Percentiles rank a stretch among this genome's conserved stretches.
phyloP scores from a whole-genome alignment of 140 eudicot species.

The Stevia rebaudiana region DNA sequence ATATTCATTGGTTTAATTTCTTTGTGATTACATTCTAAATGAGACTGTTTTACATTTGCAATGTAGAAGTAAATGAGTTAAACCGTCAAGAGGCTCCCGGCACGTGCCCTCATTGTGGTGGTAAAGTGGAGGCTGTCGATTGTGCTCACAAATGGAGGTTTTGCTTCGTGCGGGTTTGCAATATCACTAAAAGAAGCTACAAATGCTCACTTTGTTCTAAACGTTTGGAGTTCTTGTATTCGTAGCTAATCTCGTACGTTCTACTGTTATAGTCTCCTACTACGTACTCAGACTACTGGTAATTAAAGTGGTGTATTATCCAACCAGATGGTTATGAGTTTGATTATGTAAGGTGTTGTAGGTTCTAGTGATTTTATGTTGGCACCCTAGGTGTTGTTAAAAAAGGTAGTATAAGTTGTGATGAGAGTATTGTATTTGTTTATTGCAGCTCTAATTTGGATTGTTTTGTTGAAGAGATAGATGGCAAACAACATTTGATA shows the following conservation, averaged over 20 bases:
- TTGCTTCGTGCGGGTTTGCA: slow-evolving; percentile 31
- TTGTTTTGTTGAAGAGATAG: neutral
- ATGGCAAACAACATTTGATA: neutral
- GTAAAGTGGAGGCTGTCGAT: slow-evolving; percentile 36
- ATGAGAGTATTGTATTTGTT: neutral
- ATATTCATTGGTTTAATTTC: neutral
- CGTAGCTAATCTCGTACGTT: slow-evolving; percentile 10
- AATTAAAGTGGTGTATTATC: too few relatives aligned
- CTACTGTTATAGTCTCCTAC: too few relatives aligned
- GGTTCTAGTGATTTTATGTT: too few relatives aligned
- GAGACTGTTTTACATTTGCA: slow-evolving; percentile 30
- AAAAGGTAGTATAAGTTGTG: slow-evolving; percentile 5
- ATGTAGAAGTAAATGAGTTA: slow-evolving; percentile 30
- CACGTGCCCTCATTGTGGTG: slow-evolving; percentile 32
- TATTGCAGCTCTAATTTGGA: neutral
- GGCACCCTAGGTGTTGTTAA: neutral
- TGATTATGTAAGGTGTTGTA: too few relatives aligned
- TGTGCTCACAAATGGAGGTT: slow-evolving; percentile 26
- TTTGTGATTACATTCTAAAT: neutral
- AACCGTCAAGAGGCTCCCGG: slow-evolving; percentile 30
- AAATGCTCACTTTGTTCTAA: slow-evolving; percentile 31
- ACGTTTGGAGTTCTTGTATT: slow-evolving; percentile 35
- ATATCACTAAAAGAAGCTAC: slow-evolving; percentile 30
- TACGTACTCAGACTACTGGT: too few relatives aligned
- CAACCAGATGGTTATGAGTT: too few relatives aligned